Evolutionary conservation across 306 rosid species (phyloP), one percentile per base, ranked within the genome.

Genomic region (Gillenia trifoliata): DNA sequence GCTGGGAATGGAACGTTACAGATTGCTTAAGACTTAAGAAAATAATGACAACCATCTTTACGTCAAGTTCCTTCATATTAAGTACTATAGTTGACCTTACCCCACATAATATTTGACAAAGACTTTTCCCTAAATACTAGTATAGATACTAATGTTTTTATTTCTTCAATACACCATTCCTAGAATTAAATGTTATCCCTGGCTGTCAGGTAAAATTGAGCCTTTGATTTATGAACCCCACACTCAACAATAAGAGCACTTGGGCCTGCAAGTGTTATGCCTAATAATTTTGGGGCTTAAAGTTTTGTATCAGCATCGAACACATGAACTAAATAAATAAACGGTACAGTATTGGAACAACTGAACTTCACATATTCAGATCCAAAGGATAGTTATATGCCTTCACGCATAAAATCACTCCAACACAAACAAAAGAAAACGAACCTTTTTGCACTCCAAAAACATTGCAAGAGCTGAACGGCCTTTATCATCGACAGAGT

Each of bases 371-470:
- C 36, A 70, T 29, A 19, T 12, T 70, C 33, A 17, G 49, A 54
- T 33, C 52, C 13, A 4, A 33, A 34, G 75, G 30, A 29, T 41
- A 22, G 23, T 23, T n/a, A 26, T 29, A 31, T 52, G 47, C 30
- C 74, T 28, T 20, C 22, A 34, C 23, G 36, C 64, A 54, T 34
- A 57, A 75, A 59, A 59, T 56, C 54, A 73, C 52, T 50, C 68
- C 30, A 70, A 75, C 29, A 61, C 55, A 75, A 66, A 61, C 41
- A 73, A 80, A 76, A 76, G 71, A 80, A 78, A 55, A 73, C 0
- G 25, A 28, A 50, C 99, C 97, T 82, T 85, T 88, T 89, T 92
- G 85, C 90, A 85, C 75, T 92, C 97, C 82, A 94, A 79, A 84
- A 94, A 94, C 52, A 68, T 72, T 17, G 79, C 60, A 72, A 94